A percentile compares a stretch with the other conserved stretches of the same genome.
phyloP scores from a whole-genome alignment of 2,329 filamentous ascomycete species.

The Alternaria viburni region DNA sequence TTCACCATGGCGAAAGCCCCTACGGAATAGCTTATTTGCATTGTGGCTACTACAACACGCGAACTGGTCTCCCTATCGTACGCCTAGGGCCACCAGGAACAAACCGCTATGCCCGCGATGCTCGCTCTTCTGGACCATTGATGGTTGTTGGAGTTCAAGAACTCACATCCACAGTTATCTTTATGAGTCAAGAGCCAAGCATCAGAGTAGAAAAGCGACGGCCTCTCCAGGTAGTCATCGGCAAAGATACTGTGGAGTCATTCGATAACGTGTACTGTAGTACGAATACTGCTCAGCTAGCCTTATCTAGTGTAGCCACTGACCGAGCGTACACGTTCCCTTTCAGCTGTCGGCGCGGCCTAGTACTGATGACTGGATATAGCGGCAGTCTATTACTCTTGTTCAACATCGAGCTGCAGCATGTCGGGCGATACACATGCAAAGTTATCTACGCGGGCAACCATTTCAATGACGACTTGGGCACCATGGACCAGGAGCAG shows the following conservation, averaged over 20 bases:
- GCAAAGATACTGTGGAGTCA: accelerated
- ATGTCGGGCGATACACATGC: not conserved
- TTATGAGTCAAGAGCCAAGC: not conserved
- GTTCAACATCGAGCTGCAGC: not conserved
- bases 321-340: not conserved
- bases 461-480: no score
- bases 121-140: not conserved
- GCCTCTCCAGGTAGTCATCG: not conserved
- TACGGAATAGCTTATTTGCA: not conserved
- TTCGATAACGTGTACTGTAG: not conserved
- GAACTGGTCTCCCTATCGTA: not conserved
- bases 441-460: not conserved
- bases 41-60: not conserved
- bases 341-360: not conserved
- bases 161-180: not conserved
- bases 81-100: not conserved
- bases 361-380: no score
- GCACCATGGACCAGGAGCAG: no score
- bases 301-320: not conserved
- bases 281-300: not conserved
- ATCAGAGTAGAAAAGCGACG: not conserved
- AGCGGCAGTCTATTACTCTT: not conserved
- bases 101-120: not conserved
- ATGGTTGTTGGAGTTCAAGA: accelerated
- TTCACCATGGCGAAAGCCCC: not conserved